Evolutionary conservation across 345 rosid species (phyloP).

Genomic region (Citrus mangshanensis): DNA sequence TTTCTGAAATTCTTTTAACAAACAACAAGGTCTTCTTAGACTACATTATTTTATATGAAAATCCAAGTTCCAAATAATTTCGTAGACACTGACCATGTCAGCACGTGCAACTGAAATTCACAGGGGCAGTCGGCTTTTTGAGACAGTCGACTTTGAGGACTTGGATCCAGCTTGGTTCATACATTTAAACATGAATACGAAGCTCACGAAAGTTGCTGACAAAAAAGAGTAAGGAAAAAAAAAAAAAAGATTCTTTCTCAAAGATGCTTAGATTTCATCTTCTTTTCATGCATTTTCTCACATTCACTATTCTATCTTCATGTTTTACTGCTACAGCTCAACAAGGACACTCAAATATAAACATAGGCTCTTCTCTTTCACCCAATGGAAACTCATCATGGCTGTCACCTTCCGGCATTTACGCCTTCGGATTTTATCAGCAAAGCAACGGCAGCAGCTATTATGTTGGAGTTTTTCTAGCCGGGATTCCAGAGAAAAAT

Average conservation of each 20-base stretch:
- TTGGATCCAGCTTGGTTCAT: background rate
- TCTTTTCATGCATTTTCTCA: background rate
- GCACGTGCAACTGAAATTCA: too few relatives aligned
- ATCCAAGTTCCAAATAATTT: too few relatives aligned
- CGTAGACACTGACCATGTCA: too few relatives aligned
- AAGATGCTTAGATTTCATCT: background rate
- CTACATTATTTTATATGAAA: too few relatives aligned
- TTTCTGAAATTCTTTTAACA: too few relatives aligned
- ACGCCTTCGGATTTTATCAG: conserved; percentile 33
- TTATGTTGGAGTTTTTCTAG: conserved; percentile 25
- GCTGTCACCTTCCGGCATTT: conserved; percentile 34
- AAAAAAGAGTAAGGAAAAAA: too few relatives aligned
- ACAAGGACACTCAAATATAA: conserved; percentile 18
- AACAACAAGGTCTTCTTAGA: too few relatives aligned
- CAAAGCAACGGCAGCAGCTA: conserved; percentile 18
- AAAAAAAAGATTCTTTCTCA: too few relatives aligned
- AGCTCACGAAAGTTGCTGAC: too few relatives aligned
- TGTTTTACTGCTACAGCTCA: conserved; percentile 9
- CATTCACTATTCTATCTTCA: background rate
- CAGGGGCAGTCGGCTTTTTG: too few relatives aligned
- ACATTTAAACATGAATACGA: background rate
- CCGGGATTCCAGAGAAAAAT: background rate
- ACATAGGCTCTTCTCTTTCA: conserved; percentile 13
- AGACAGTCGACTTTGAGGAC: too few relatives aligned
- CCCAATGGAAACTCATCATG: conserved; percentile 21